Percentiles rank a stretch among this genome's conserved stretches.
Conservation (phyloP, 495 filamentous ascomycete genomes). For the Talaromyces ruber region DNA sequence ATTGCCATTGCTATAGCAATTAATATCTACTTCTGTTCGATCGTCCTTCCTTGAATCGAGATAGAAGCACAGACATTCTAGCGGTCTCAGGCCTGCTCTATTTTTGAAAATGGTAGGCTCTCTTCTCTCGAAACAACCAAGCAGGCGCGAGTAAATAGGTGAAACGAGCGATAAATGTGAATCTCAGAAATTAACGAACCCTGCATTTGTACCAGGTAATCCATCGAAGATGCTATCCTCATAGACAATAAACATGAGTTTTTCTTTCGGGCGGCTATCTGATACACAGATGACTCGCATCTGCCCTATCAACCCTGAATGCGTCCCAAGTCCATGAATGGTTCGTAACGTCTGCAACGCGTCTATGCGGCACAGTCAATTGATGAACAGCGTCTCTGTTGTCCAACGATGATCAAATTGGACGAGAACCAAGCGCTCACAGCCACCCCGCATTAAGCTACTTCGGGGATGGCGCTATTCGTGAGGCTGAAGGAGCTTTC, state of each 20-base stretch:
- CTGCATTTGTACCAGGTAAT: not conserved
- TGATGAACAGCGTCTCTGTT: not conserved
- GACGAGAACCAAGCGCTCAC: not conserved
- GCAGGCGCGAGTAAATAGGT: not conserved
- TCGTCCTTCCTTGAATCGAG: not conserved
- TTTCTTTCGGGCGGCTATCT: not conserved
- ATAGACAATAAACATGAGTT: not conserved
- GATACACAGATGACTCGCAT: constrained; percentile 1
- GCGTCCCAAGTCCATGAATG: not conserved
- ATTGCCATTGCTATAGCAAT: not conserved
- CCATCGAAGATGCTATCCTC: not conserved
- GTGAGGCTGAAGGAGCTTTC: not conserved
- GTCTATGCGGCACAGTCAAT: constrained; percentile 2
- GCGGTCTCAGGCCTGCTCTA: not conserved
- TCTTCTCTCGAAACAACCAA: not conserved
- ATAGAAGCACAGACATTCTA: not conserved
- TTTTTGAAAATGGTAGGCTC: not conserved
- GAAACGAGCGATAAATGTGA: not conserved
- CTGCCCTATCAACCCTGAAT: not conserved
- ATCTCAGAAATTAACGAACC: not conserved
- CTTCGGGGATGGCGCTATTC: not conserved
- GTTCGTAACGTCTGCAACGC: constrained; percentile 1
- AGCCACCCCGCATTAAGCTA: not conserved
- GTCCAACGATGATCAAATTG: constrained; percentile 1
- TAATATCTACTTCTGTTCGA: not conserved